A percentile compares a stretch with the other conserved stretches of the same genome.
Evolutionary conservation across 495 filamentous ascomycete species (phyloP).

Genomic region (Penicillium goetzii): DNA sequence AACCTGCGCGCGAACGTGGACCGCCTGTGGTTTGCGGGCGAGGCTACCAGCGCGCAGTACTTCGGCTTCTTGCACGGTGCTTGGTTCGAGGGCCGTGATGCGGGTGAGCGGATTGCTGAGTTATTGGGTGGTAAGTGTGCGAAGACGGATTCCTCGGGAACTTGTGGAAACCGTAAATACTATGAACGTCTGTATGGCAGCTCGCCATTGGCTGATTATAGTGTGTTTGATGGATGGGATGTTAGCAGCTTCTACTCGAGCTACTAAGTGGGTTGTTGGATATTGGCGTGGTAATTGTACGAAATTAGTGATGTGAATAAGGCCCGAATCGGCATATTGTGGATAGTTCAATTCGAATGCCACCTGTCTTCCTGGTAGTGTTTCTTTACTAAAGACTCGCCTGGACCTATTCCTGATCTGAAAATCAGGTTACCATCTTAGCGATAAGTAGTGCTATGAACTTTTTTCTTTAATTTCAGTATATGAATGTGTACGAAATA

Average conservation of each 20-base stretch:
- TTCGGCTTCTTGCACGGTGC: conserved; percentile 75
- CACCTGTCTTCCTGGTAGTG: background rate
- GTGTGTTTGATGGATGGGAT: conserved; percentile 28
- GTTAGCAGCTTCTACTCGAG: conserved; percentile 29
- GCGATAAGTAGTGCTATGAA: background rate
- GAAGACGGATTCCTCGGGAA: conserved; percentile 13
- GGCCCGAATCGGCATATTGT: background rate
- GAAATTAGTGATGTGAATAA: background rate
- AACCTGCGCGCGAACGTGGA: conserved; percentile 72
- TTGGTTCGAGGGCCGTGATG: conserved; percentile 64
- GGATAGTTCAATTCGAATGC: background rate
- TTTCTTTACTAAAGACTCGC: background rate
- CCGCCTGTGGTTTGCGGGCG: conserved; percentile 71
- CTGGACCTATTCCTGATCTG: no score
- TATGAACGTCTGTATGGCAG: conserved; percentile 20
- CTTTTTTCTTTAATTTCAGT: background rate
- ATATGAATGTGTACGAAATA: background rate
- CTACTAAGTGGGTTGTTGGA: background rate
- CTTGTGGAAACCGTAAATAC: conserved; percentile 20
- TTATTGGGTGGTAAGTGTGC: conserved; percentile 18
- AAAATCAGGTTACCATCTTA: background rate
- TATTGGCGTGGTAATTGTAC: background rate
- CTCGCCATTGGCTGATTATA: conserved; percentile 29
- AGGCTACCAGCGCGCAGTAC: conserved; percentile 69
- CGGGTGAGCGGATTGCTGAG: conserved; percentile 54